Evolutionary conservation across 139 green algal genomes (phyloP).

Genomic region (Chlorella vulgaris): DNA sequence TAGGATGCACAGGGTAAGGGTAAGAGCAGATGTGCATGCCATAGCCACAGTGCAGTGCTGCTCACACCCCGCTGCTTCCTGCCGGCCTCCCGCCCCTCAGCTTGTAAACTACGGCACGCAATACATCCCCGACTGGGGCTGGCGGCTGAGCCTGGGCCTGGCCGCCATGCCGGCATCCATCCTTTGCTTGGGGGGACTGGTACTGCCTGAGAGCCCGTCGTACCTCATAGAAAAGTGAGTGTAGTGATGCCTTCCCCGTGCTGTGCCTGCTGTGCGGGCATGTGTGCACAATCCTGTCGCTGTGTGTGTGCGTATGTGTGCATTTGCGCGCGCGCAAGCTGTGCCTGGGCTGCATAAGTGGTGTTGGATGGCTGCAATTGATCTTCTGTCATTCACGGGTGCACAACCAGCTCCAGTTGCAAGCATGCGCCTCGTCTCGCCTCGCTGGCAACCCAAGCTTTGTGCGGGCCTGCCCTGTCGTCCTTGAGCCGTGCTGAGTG

Average conservation of each 20-base stretch:
- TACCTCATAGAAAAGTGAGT: constrained; percentile 56
- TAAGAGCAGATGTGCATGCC: too few species aligned
- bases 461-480: background rate
- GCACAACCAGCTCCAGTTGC: background rate
- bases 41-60: too few species aligned
- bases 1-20: too few species aligned
- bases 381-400: background rate
- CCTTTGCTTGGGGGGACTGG: constrained; percentile 52
- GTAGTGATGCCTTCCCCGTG: too few species aligned
- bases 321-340: too few species aligned
- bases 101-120: constrained; percentile 30
- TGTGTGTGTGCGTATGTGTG: too few species aligned
- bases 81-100: background rate
- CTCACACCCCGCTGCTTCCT: background rate
- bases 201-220: constrained; percentile 79
- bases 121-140: constrained; percentile 18
- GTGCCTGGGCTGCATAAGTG: too few species aligned
- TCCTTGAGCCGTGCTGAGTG: background rate
- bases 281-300: too few species aligned
- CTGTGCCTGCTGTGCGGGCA: too few species aligned
- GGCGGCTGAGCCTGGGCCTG: constrained; percentile 41
- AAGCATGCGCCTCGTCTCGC: too few species aligned
- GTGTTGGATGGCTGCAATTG: background rate
- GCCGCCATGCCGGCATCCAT: constrained; percentile 41
- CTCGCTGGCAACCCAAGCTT: too few species aligned